These are phyloP conservation scores for Lecanoromycetidae sp. DNA, from an alignment of 2,329 filamentous ascomycete species.

Conservation along the genomic window DNA sequence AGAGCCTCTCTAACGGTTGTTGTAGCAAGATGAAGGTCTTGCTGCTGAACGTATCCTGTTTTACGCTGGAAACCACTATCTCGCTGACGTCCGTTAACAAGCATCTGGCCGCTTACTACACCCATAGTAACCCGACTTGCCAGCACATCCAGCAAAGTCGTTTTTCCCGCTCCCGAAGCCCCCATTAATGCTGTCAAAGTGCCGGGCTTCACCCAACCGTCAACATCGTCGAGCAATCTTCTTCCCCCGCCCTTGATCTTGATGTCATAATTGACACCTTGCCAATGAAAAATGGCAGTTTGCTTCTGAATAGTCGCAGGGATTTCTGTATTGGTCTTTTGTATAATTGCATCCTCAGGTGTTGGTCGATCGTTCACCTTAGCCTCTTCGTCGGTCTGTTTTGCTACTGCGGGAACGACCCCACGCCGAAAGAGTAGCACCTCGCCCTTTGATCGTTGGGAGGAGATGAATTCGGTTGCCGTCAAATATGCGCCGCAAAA, in stretches of 20 bases:
- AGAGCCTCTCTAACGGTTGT: constrained; percentile 81
- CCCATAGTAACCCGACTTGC: constrained; percentile 81
- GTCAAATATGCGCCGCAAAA: constrained; percentile 54
- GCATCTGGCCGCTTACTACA: constrained; percentile 75
- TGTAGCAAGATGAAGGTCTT: constrained; percentile 76
- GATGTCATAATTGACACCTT: constrained; percentile 70
- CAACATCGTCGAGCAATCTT: constrained; percentile 70
- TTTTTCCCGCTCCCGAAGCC: constrained; percentile 87
- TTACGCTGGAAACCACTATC: constrained; percentile 81
- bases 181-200: constrained; percentile 65
- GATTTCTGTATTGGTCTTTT: constrained; percentile 24
- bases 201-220: constrained; percentile 89
- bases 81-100: constrained; percentile 62
- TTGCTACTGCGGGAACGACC: constrained; percentile 32
- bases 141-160: constrained; percentile 74
- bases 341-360: constrained; percentile 22
- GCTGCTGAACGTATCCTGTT: constrained; percentile 84
- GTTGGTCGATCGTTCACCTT: constrained; percentile 18
- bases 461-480: constrained; percentile 53
- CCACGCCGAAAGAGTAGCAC: constrained; percentile 55
- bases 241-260: constrained; percentile 65
- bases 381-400: constrained; percentile 21
- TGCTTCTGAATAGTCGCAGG: constrained; percentile 45
- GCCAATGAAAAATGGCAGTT: constrained; percentile 76
- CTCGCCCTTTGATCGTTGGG: constrained; percentile 52